phyloP scores from a whole-genome alignment of 306 rosid species.

The Vachellia collinsii region DNA sequence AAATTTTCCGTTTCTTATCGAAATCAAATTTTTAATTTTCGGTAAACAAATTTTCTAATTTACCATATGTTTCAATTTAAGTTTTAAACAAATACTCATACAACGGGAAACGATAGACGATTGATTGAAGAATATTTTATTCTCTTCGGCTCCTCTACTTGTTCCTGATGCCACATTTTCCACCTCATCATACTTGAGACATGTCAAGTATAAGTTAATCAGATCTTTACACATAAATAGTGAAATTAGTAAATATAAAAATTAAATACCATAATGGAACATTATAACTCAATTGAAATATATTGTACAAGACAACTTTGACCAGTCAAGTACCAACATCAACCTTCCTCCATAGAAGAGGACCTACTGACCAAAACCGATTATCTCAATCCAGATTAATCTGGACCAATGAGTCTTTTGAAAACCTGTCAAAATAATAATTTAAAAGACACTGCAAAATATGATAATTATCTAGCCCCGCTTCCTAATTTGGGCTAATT shows the following conservation, averaged over 20 bases:
- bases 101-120: not conserved
- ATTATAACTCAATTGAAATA: not conserved
- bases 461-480: constrained; percentile 3
- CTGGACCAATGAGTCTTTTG: not conserved
- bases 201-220: not conserved
- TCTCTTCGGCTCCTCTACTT: not conserved
- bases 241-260: not conserved
- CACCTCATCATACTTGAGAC: not conserved
- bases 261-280: not conserved
- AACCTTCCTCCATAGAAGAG: not conserved
- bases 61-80: not conserved
- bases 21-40: not conserved
- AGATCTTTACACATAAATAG: not conserved
- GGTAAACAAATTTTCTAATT: not conserved
- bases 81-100: not conserved
- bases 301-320: not conserved
- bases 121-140: not conserved
- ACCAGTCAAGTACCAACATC: not conserved
- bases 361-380: not conserved
- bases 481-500: constrained; percentile 16
- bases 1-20: not conserved
- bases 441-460: not conserved
- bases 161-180: not conserved
- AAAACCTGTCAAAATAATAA: not conserved
- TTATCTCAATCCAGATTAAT: not conserved